These are phyloP conservation scores for Tuber brumale DNA, from an alignment of 495 filamentous ascomycete genomes.

Conservation along the genomic window DNA sequence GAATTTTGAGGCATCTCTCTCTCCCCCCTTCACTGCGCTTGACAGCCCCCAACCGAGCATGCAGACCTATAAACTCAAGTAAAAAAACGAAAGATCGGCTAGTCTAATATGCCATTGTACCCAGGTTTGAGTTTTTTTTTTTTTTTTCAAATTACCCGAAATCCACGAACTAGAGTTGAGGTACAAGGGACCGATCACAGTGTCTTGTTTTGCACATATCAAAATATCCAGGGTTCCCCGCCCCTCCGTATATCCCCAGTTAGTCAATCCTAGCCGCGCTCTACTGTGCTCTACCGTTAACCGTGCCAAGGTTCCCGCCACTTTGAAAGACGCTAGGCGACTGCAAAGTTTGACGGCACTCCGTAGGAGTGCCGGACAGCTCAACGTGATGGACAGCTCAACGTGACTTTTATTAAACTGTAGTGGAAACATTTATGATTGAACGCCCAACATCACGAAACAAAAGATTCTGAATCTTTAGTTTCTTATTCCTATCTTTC, in stretches of 20 bases:
- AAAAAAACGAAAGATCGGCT: background rate
- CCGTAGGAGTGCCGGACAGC: too few species aligned
- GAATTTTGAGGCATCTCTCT: background rate
- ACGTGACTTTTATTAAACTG: too few species aligned
- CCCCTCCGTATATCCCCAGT: background rate
- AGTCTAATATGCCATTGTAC: background rate
- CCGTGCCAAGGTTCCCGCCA: too few species aligned
- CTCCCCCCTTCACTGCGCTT: background rate
- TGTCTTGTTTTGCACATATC: background rate
- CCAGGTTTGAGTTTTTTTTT: too few species aligned
- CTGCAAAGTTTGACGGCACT: too few species aligned
- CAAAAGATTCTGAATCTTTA: too few species aligned
- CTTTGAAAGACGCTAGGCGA: too few species aligned
- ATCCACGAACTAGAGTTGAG: background rate
- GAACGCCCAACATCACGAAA: too few species aligned
- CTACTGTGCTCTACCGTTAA: background rate
- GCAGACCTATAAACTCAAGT: background rate
- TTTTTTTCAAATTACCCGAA: background rate
- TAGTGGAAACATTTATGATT: too few species aligned
- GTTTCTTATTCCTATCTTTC: too few species aligned
- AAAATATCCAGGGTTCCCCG: background rate
- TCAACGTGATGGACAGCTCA: too few species aligned
- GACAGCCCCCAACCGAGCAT: background rate
- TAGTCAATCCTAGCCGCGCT: background rate
- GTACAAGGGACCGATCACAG: background rate